These are phyloP conservation scores for Breviolum minutum DNA, from an alignment of 73 alveolate species.

Conservation along the genomic window DNA sequence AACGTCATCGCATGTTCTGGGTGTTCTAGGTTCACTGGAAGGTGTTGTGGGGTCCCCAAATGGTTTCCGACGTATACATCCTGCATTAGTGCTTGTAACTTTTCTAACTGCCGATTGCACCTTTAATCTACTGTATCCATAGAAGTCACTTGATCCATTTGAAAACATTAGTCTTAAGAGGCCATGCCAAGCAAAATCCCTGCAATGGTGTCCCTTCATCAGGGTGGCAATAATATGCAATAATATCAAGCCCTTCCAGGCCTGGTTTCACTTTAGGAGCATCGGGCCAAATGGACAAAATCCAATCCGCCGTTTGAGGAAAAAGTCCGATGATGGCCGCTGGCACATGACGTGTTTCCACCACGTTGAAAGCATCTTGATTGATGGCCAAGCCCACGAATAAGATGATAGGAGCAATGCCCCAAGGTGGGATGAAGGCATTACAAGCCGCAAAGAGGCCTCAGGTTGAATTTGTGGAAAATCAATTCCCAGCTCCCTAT, in stretches of 20 bases:
- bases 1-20: too few species aligned
- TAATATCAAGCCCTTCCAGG: neutral
- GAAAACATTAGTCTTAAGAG: too few species aligned
- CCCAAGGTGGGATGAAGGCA: slow-evolving; percentile 86
- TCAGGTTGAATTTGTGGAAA: neutral
- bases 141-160: too few species aligned
- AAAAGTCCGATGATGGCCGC: slow-evolving; percentile 62
- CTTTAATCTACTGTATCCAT: too few species aligned
- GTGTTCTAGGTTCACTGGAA: too few species aligned
- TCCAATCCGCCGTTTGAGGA: slow-evolving; percentile 58
- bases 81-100: too few species aligned
- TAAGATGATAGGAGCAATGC: slow-evolving; percentile 62
- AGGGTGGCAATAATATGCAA: neutral
- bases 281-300: neutral
- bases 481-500: too few species aligned
- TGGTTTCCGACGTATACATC: too few species aligned
- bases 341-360: slow-evolving; percentile 41
- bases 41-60: too few species aligned
- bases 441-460: slow-evolving; percentile 54
- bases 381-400: slow-evolving; percentile 59
- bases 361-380: slow-evolving; percentile 61
- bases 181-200: too few species aligned
- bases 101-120: too few species aligned
- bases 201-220: neutral
- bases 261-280: slow-evolving; percentile 1